Percentiles rank a stretch among this genome's conserved stretches.
Conservation (phyloP, 2,329 filamentous ascomycete genomes). For the Dactylellina cionopaga region DNA sequence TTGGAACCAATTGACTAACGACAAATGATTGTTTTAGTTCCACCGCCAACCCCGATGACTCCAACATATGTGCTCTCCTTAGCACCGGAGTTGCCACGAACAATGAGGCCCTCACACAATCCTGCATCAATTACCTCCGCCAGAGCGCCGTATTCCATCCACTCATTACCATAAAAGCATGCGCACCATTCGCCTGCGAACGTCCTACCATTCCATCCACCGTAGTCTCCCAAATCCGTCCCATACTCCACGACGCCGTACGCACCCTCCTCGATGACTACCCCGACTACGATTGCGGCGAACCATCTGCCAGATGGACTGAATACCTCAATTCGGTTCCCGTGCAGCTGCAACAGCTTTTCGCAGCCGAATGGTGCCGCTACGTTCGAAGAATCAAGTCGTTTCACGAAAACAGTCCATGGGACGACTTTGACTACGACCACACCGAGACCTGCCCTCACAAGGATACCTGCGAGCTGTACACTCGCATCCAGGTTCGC, state of each 20-base stretch:
- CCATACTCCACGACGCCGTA: conserved; percentile 50
- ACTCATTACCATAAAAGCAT: conserved; percentile 48
- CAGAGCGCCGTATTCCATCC: conserved; percentile 42
- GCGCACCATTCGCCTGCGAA: conserved; percentile 42
- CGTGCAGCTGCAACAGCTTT: conserved; percentile 35
- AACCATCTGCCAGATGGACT: conserved; percentile 35
- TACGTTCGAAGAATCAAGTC: conserved; percentile 50
- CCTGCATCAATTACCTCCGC: conserved; percentile 45
- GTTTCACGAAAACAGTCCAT: conserved; percentile 51
- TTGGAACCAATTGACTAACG: neutral
- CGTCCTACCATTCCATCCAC: conserved; percentile 26
- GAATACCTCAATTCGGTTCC: conserved; percentile 51
- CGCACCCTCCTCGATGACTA: conserved; percentile 50
- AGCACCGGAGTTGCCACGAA: conserved; percentile 31
- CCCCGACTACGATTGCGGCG: conserved; percentile 52
- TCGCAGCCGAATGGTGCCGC: conserved; percentile 47
- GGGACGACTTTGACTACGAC: conserved; percentile 53
- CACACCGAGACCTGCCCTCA: conserved; percentile 36
- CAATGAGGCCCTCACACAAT: conserved; percentile 33
- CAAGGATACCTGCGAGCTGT: conserved; percentile 45
- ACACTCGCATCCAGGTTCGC: conserved; percentile 43
- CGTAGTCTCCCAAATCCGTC: conserved; percentile 39
- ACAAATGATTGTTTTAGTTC: conserved; percentile 1
- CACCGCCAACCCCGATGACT: conserved; percentile 30
- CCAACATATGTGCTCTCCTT: conserved; percentile 43